A percentile compares a stretch with the other conserved stretches of the same genome.
These are phyloP conservation scores for Iris pallida DNA, from an alignment of 116 monocot genomes.

Conservation along the genomic window DNA sequence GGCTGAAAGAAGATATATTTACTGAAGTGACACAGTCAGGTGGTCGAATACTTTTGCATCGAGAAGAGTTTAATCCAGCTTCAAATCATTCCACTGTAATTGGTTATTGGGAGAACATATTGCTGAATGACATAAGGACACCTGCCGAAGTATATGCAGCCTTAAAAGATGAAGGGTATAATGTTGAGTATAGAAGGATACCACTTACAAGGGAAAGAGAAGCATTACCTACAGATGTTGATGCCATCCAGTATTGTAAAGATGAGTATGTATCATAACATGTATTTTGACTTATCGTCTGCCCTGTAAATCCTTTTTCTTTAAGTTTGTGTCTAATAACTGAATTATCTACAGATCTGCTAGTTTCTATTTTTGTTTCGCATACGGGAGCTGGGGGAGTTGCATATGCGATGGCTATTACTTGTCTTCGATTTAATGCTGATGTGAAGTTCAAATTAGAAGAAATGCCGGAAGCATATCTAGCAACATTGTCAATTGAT, in stretches of 20 bases:
- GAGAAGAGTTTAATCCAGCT: slow-evolving; percentile 57
- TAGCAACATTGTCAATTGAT: slow-evolving; percentile 18
- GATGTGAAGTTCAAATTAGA: slow-evolving; percentile 34
- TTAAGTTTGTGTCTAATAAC: slow-evolving; percentile 6
- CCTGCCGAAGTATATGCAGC: slow-evolving; percentile 71
- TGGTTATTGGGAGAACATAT: slow-evolving; percentile 82
- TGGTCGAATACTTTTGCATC: slow-evolving; percentile 77
- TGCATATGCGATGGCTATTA: slow-evolving; percentile 96
- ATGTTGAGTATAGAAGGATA: slow-evolving; percentile 69
- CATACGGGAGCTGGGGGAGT: slow-evolving; percentile 95
- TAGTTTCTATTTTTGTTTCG: slow-evolving; percentile 79
- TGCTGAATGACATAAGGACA: slow-evolving; percentile 55
- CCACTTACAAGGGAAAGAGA: slow-evolving; percentile 93
- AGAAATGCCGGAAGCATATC: slow-evolving; percentile 20
- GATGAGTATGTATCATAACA: slow-evolving; percentile 83
- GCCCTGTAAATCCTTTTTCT: neutral
- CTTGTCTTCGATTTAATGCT: slow-evolving; percentile 71
- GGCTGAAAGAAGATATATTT: slow-evolving; percentile 90
- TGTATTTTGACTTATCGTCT: slow-evolving; percentile 34
- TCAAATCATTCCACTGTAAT: slow-evolving; percentile 53
- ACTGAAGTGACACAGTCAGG: slow-evolving; percentile 66
- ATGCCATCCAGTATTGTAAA: slow-evolving; percentile 74
- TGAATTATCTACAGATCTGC: slow-evolving; percentile 55
- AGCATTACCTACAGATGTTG: slow-evolving; percentile 77
- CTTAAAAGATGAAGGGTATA: slow-evolving; percentile 62